These are phyloP conservation scores for Fragaria ananassa DNA, from an alignment of 306 rosid genomes.

Conservation along the genomic window DNA sequence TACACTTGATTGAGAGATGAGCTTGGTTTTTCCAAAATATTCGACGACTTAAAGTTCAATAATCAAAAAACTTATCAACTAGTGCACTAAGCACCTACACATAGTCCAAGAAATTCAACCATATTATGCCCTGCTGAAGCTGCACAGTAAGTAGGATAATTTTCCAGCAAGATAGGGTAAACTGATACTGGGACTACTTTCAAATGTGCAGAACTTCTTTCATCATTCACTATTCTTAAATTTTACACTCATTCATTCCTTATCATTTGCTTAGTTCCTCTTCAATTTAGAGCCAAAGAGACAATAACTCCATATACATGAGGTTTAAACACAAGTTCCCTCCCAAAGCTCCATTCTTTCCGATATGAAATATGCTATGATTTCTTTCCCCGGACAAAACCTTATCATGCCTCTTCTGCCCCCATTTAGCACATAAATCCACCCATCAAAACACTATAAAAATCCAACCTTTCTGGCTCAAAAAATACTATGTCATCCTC, in stretches of 20 bases:
- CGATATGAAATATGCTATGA: background rate
- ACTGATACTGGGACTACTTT: background rate
- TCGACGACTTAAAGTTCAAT: background rate
- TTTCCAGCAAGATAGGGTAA: background rate
- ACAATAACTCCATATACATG: background rate
- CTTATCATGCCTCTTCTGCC: background rate
- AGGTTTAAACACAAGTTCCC: background rate
- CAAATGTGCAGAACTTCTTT: background rate
- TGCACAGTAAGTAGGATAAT: background rate
- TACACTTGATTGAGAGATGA: background rate
- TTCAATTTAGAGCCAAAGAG: background rate
- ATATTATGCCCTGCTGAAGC: background rate
- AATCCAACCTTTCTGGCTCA: background rate
- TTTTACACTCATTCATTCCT: background rate
- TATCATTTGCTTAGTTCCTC: background rate
- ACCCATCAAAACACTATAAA: background rate
- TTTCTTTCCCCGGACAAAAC: background rate
- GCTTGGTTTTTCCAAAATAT: background rate
- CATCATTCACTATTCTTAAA: constrained; percentile 4
- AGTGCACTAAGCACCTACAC: background rate
- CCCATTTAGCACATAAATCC: background rate
- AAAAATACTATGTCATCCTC: background rate
- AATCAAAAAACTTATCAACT: background rate
- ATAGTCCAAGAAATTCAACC: background rate
- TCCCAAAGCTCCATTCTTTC: background rate